Evolutionary conservation across 2,329 filamentous ascomycete species (phyloP), one percentile per base, ranked within the genome.

Genomic region (Amesomyces nigricolor): DNA sequence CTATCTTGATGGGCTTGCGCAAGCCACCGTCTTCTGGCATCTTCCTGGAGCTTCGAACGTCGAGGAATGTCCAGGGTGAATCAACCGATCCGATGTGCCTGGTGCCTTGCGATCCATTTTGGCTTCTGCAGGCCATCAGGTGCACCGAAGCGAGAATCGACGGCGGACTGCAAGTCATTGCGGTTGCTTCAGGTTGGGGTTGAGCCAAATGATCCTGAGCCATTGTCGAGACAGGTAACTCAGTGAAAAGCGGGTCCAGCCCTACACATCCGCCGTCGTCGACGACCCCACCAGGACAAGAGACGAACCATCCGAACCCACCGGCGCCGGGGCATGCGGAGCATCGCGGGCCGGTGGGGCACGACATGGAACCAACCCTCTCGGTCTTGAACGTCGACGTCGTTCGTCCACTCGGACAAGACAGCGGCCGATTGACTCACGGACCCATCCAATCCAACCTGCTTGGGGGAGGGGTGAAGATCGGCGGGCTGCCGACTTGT

Each of bases 371-470:
- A 13, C 16, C 29, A 26, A 46, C 53, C 53, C 40, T 42, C 26
- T 5, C 26, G n/a, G 9, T 29, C 37, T 26, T 11, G 17, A 8
- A 32, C 48, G n/a, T 19, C 26, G 26, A 32, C n/a, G 16, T 13
- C 14, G 4, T 38, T 39, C 19, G 17, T 26, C 49, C 45, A 49
- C 16, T 44, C 39, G 38, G 17, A 16, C 30, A 30, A n/a, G 2
- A 16, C 39, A 2, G 29, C 47, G 44, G 30, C 53, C 46, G 47
- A 38, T 56, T 58, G 57, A 58, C 35, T 58, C 57, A 58, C 47
- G 50, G 42, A 53, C 44, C 53, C 42, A 46, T 42, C 56, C 48
- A 37, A 58, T 52, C 51, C 26, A 19, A 19, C 17, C 17, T 19
- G 17, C 17, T 19, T 19, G 17, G 17, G 40, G 16, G 30, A 5